These are phyloP conservation scores for Pichia deserticola DNA, from an alignment of 805 yeast species.

Conservation along the genomic window DNA sequence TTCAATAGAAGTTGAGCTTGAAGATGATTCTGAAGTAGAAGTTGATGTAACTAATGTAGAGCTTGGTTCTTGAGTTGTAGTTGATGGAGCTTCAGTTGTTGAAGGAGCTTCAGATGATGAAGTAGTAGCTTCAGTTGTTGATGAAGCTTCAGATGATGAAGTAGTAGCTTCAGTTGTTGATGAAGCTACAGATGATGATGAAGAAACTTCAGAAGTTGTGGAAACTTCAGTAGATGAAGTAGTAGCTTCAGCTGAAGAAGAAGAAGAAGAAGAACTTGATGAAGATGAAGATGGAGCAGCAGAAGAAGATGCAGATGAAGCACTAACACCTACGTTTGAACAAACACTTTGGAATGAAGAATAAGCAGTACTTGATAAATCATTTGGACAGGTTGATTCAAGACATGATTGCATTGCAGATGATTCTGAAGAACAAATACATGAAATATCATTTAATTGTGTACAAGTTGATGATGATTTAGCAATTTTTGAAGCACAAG, in stretches of 20 bases:
- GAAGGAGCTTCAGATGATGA: constrained; percentile 11
- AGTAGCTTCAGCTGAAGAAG: background rate
- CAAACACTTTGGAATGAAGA: constrained; percentile 51
- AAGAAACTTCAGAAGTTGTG: constrained; percentile 23
- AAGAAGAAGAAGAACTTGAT: constrained; percentile 8
- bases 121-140: constrained; percentile 3
- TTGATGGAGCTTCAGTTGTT: constrained; percentile 10
- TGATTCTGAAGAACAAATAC: constrained; percentile 59
- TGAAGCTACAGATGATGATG: constrained; percentile 19
- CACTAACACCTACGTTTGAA: constrained; percentile 35
- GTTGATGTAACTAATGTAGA: constrained; percentile 14
- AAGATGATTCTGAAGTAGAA: constrained; percentile 8
- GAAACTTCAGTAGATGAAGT: constrained; percentile 7
- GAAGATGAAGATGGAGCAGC: constrained; percentile 27
- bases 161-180: constrained; percentile 18
- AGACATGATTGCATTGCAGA: constrained; percentile 54
- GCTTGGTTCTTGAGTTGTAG: constrained; percentile 22
- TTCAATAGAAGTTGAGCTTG: constrained; percentile 17
- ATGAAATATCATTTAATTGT: constrained; percentile 54
- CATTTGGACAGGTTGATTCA: constrained; percentile 60
- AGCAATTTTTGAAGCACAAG: constrained; percentile 73
- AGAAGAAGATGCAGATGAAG: constrained; percentile 16
- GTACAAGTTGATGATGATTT: constrained; percentile 46
- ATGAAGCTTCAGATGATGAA: constrained; percentile 9
- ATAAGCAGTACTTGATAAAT: constrained; percentile 49